Evolutionary conservation across 179 eudicot species (phyloP).

Genomic region (Nepenthes alata): DNA sequence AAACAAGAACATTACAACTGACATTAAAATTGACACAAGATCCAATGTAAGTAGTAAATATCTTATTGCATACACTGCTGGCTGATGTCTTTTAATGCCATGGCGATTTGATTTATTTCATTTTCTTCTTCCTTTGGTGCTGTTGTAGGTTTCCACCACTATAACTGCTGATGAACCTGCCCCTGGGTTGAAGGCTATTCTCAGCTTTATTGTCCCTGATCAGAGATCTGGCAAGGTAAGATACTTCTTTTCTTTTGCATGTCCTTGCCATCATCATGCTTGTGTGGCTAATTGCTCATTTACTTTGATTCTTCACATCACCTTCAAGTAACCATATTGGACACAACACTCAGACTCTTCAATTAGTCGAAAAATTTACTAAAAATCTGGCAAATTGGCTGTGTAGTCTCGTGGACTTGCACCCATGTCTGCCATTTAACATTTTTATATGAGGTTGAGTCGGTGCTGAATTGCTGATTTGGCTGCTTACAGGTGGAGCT

Average conservation of each 20-base stretch:
- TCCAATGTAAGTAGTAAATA: constrained; percentile 53
- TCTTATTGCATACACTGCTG: not conserved
- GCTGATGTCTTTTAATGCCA: not conserved
- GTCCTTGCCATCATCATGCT: not conserved
- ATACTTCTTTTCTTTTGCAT: not conserved
- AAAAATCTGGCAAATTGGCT: no score
- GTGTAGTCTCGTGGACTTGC: not conserved
- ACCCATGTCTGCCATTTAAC: no score
- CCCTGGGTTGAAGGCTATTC: constrained; percentile 81
- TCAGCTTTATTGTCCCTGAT: constrained; percentile 74
- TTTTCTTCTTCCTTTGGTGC: not conserved
- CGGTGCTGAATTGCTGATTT: not conserved
- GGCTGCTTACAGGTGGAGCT: constrained; percentile 56
- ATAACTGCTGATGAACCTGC: constrained; percentile 80
- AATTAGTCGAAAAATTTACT: no score
- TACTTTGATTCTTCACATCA: not conserved
- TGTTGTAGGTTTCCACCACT: constrained; percentile 54
- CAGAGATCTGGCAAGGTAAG: constrained; percentile 90
- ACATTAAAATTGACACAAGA: constrained; percentile 79
- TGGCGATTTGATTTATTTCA: not conserved
- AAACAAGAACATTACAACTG: constrained; percentile 80
- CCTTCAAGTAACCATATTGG: not conserved
- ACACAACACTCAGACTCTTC: not conserved
- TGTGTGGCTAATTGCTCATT: not conserved
- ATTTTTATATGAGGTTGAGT: no score